Evolutionary conservation across 1,284 basidiomycete genomes (phyloP).

Genomic region (Peniophora sp.): DNA sequence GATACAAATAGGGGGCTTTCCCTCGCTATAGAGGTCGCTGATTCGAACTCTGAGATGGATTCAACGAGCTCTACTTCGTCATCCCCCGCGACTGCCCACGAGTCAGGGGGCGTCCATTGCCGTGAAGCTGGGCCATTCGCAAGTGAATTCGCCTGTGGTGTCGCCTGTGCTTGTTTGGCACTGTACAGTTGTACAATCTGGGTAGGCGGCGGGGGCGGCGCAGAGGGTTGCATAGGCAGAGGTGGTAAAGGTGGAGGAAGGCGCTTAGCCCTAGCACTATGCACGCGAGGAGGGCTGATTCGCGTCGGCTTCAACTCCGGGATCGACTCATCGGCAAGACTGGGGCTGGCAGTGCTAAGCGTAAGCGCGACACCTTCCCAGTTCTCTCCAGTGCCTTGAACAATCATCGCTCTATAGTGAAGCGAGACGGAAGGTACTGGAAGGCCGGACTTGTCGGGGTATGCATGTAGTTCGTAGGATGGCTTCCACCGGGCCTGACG

Average conservation of each 20-base stretch:
- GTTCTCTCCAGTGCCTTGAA: neutral
- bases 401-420: neutral
- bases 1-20: conserved; percentile 43
- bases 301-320: neutral
- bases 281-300: neutral
- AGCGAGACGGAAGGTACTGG: neutral
- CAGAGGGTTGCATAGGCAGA: no score
- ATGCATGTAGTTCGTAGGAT: neutral
- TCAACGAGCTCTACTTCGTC: no score
- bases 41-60: no score
- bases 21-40: conserved; percentile 21
- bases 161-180: no score
- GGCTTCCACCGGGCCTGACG: neutral
- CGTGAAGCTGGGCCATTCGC: no score
- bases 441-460: neutral
- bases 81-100: no score
- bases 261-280: no score
- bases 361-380: neutral
- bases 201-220: no score
- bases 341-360: neutral
- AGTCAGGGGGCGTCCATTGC: no score
- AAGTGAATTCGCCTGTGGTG: no score
- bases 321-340: neutral
- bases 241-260: no score
- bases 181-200: no score